Percentiles rank a stretch among this genome's conserved stretches.
These are phyloP conservation scores for Yamadazyma sp. DNA, from an alignment of 805 yeast species.

Conservation along the genomic window DNA sequence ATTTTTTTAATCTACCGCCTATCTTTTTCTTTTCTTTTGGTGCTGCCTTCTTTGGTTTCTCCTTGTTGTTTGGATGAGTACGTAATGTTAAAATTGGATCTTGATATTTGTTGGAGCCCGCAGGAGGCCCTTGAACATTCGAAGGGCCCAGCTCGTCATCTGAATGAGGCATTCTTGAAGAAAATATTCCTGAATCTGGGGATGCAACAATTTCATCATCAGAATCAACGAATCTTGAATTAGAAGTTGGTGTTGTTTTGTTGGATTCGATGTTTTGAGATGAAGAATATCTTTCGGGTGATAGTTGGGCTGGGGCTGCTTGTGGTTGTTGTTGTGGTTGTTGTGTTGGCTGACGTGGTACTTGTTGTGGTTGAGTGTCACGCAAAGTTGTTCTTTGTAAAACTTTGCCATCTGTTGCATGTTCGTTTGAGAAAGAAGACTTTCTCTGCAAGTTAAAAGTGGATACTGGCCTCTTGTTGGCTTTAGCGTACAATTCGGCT, in stretches of 20 bases:
- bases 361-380: constrained; percentile 4
- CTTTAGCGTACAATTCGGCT: constrained; percentile 53
- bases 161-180: constrained; percentile 27
- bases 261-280: no score
- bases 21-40: constrained; percentile 36
- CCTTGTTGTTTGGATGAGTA: constrained; percentile 4
- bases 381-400: constrained; percentile 12
- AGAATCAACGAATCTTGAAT: constrained; percentile 59
- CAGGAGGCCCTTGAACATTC: neutral
- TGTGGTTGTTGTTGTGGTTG: constrained; percentile 5
- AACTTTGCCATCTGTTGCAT: constrained; percentile 5
- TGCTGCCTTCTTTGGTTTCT: constrained; percentile 12
- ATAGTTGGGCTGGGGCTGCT: constrained; percentile 3
- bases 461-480: constrained; percentile 41
- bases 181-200: constrained; percentile 16
- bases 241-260: neutral
- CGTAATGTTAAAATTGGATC: constrained; percentile 6
- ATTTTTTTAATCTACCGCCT: constrained; percentile 35
- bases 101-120: constrained; percentile 2
- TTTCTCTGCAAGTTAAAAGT: constrained; percentile 25
- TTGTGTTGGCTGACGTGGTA: neutral
- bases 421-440: constrained; percentile 12
- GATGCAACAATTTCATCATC: constrained; percentile 47
- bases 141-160: constrained; percentile 21
- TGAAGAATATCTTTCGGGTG: no score